A percentile compares a stretch with the other conserved stretches of the same genome.
phyloP scores from a whole-genome alignment of 345 rosid genomes.

The Dimocarpus longan region DNA sequence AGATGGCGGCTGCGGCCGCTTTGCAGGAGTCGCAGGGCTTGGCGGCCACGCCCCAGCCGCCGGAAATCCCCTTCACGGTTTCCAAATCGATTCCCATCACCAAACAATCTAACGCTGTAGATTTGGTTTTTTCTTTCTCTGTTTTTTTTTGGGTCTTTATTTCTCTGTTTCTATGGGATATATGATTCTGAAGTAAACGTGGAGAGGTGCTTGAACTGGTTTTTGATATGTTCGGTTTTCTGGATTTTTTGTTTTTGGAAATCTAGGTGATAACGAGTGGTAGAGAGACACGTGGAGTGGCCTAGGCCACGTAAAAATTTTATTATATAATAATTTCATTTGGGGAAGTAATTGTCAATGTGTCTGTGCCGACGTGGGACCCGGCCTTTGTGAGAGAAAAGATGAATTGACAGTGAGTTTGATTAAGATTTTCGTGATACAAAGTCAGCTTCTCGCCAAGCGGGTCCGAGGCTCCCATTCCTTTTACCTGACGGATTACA shows the following conservation, averaged over 20 bases:
- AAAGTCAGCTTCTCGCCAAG: background rate
- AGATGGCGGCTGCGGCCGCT: slow-evolving; percentile 65
- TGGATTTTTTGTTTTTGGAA: slow-evolving; percentile 31
- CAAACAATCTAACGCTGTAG: background rate
- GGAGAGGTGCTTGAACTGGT: slow-evolving; percentile 27
- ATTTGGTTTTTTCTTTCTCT: background rate
- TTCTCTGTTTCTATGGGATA: background rate
- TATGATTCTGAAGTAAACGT: slow-evolving; percentile 11
- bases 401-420: background rate
- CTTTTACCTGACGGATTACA: no score
- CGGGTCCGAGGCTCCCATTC: background rate
- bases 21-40: slow-evolving; percentile 83
- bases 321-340: slow-evolving; percentile 15
- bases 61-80: slow-evolving; percentile 35
- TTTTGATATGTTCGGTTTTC: slow-evolving; percentile 26
- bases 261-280: slow-evolving; percentile 31
- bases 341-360: slow-evolving; percentile 26
- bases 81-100: slow-evolving; percentile 47
- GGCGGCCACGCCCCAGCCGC: slow-evolving; percentile 55
- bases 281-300: slow-evolving; percentile 35
- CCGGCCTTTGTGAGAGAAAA: background rate
- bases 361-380: slow-evolving; percentile 59
- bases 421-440: background rate
- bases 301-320: slow-evolving; percentile 33
- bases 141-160: background rate